Percentiles rank a stretch among this genome's conserved stretches.
These are phyloP conservation scores for Mycogone perniciosa DNA, from an alignment of 2,329 filamentous ascomycete genomes.

Conservation along the genomic window DNA sequence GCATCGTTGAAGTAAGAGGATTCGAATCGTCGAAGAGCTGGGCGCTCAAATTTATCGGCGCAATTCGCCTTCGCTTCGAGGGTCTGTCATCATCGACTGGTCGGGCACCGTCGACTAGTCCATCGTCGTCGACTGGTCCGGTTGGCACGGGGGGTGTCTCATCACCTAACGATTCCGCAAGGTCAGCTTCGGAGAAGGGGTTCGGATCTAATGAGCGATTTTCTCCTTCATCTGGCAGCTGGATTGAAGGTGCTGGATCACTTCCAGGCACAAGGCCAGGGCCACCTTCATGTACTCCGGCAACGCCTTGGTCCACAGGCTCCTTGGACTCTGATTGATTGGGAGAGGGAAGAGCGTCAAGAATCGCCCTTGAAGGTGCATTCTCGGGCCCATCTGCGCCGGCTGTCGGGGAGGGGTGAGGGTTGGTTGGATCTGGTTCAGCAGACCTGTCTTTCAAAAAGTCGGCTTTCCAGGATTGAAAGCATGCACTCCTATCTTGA, in stretches of 20 bases:
- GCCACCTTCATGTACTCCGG: not conserved
- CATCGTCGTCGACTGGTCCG: no score
- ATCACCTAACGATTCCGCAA: not conserved
- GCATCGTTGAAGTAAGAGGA: slow-evolving; percentile 3
- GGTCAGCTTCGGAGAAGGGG: not conserved
- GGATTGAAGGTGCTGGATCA: not conserved
- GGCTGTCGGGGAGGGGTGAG: not conserved
- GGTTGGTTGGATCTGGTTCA: not conserved
- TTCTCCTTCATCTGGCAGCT: not conserved
- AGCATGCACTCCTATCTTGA: slow-evolving; percentile 44
- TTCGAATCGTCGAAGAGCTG: slow-evolving; percentile 1
- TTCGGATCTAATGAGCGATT: not conserved
- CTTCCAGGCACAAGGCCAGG: not conserved
- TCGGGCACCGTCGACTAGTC: no score
- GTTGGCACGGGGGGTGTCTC: no score
- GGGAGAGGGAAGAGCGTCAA: not conserved
- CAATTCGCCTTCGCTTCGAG: slow-evolving; percentile 23
- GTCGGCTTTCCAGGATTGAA: slow-evolving; percentile 28
- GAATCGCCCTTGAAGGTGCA: not conserved
- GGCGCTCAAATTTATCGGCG: slow-evolving; percentile 18
- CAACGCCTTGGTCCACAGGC: not conserved
- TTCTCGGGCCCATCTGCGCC: no score
- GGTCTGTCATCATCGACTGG: slow-evolving; percentile 12
- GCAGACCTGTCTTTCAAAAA: slow-evolving; percentile 14
- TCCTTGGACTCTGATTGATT: not conserved